phyloP scores from a whole-genome alignment of 495 filamentous ascomycete genomes.

The Staphylotrichum tortipilum region DNA sequence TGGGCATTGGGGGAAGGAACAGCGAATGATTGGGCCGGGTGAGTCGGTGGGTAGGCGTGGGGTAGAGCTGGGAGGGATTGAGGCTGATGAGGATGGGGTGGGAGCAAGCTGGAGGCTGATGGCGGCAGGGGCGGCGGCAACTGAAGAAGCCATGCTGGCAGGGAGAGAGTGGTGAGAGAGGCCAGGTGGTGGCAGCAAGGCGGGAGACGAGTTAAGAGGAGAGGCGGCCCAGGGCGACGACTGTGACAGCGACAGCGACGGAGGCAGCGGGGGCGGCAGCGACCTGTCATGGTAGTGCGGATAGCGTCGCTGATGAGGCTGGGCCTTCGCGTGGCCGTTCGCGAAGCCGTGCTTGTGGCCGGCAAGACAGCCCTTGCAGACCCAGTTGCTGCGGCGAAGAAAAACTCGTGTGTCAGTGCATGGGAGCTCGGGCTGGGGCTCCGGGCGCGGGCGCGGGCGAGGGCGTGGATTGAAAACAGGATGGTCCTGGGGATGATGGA shows the following conservation, averaged over 20 bases:
- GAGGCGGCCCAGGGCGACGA: constrained; percentile 10
- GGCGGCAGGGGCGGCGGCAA: not conserved
- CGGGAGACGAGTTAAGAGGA: constrained; percentile 1
- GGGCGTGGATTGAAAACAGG: no score
- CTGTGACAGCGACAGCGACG: no score
- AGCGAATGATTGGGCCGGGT: not conserved
- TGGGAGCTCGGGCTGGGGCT: not conserved
- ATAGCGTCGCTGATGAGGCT: constrained; percentile 1
- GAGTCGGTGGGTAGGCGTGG: not conserved
- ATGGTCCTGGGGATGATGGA: not conserved
- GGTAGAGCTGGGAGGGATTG: not conserved
- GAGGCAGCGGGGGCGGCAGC: no score
- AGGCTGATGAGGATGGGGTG: no score
- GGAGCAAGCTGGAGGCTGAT: not conserved
- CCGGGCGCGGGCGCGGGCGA: no score
- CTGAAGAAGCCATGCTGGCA: constrained; percentile 2
- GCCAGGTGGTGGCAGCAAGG: not conserved
- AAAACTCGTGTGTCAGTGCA: not conserved
- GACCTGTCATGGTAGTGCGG: constrained; percentile 11
- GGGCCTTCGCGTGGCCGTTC: no score
- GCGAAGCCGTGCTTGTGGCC: no score
- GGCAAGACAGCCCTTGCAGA: constrained; percentile 14
- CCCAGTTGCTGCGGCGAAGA: constrained; percentile 10
- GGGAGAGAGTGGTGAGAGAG: not conserved
- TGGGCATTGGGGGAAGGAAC: constrained; percentile 4